These are phyloP conservation scores for Ochetophila trinervis DNA, from an alignment of 306 rosid genomes.

Conservation along the genomic window DNA sequence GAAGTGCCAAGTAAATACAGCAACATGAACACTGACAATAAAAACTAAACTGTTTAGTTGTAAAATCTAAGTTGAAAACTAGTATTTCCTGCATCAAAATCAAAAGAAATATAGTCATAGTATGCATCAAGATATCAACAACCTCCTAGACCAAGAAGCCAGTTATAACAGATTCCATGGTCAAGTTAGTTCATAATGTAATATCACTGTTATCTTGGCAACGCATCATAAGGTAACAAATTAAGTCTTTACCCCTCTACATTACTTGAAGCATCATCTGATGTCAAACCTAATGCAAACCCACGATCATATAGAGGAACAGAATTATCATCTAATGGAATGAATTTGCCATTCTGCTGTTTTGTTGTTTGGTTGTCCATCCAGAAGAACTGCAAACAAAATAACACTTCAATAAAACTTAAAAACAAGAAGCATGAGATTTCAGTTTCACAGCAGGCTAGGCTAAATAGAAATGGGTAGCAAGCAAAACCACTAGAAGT, in stretches of 20 bases:
- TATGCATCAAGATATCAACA: conserved; percentile 9
- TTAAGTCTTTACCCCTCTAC: conserved; percentile 59
- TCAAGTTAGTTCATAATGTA: background rate
- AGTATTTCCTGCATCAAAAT: too few species aligned
- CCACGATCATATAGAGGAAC: conserved; percentile 97
- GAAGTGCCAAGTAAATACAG: too few species aligned
- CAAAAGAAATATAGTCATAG: too few species aligned
- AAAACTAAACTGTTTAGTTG: too few species aligned
- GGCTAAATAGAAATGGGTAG: too few species aligned
- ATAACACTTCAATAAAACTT: conserved; percentile 19
- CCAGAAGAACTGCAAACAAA: conserved; percentile 88
- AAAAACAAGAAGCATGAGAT: conserved; percentile 10
- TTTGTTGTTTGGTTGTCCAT: conserved; percentile 65
- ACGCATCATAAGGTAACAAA: conserved; percentile 15
- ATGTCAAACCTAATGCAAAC: conserved; percentile 79
- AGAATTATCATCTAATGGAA: conserved; percentile 58
- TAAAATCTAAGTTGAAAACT: too few species aligned
- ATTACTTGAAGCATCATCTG: conserved; percentile 58
- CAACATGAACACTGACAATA: too few species aligned
- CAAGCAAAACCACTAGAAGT: too few species aligned
- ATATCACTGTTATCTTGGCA: background rate
- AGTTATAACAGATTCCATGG: background rate
- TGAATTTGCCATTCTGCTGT: conserved; percentile 38
- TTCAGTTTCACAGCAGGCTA: background rate
- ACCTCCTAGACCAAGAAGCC: background rate